A percentile compares a stretch with the other conserved stretches of the same genome.
These are phyloP conservation scores for Gamarada debralockiae DNA, from an alignment of 495 filamentous ascomycete genomes.

Conservation along the genomic window DNA sequence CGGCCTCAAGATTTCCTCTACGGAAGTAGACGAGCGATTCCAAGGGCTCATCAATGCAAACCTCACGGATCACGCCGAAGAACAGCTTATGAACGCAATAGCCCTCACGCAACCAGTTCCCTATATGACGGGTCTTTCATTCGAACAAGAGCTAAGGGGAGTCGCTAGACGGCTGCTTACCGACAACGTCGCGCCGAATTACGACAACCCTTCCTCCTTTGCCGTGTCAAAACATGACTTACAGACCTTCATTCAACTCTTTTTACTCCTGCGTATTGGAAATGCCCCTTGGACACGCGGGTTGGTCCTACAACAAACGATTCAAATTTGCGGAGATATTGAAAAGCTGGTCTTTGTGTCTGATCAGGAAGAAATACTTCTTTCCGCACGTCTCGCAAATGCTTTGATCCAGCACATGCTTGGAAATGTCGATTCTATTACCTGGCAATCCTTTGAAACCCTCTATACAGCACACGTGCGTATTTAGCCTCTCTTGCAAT, in stretches of 20 bases:
- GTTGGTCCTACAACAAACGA: not conserved
- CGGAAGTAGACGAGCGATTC: constrained; percentile 3
- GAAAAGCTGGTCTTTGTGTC: constrained; percentile 2
- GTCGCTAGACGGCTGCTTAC: constrained; percentile 1
- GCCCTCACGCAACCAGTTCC: constrained; percentile 2
- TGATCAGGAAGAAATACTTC: constrained; percentile 7
- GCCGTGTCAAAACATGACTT: constrained; percentile 4
- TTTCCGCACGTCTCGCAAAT: constrained; percentile 5
- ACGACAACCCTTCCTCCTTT: constrained; percentile 3
- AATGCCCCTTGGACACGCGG: constrained; percentile 2
- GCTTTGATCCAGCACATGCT: constrained; percentile 3
- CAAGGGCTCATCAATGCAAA: constrained; percentile 2
- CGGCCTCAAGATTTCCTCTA: constrained; percentile 5
- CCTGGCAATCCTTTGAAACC: constrained; percentile 5
- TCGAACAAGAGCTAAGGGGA: constrained; percentile 2
- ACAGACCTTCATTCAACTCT: constrained; percentile 3
- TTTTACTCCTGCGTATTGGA: constrained; percentile 8
- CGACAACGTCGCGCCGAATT: constrained; percentile 1
- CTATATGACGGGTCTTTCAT: constrained; percentile 6
- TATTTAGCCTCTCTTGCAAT: constrained; percentile 1
- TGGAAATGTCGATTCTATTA: constrained; percentile 4
- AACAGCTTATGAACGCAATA: constrained; percentile 4
- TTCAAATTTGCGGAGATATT: not conserved
- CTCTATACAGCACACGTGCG: not conserved
- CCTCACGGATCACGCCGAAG: constrained; percentile 1